These are phyloP conservation scores for Petunia hybrid DNA, from an alignment of 305 asterid genomes.

Conservation along the genomic window DNA sequence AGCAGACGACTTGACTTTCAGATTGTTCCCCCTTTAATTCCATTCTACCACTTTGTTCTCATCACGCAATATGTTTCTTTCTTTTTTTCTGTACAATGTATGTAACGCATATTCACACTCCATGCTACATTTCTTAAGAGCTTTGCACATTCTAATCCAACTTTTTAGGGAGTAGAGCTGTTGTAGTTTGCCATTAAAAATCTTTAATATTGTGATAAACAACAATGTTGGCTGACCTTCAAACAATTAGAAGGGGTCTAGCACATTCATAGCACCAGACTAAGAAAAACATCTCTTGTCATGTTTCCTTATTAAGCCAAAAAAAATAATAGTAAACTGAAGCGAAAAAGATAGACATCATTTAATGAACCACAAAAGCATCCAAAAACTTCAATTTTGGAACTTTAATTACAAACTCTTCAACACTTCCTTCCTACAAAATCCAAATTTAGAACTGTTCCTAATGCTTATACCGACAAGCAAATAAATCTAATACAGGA, in stretches of 20 bases:
- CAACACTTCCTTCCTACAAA: not conserved
- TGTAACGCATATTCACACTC: not conserved
- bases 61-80: too few species aligned
- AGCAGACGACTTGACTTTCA: not conserved
- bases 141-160: not conserved
- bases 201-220: not conserved
- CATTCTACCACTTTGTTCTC: not conserved
- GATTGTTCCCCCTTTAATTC: slow-evolving; percentile 2
- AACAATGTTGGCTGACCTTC: not conserved
- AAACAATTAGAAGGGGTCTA: not conserved
- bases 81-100: not conserved
- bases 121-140: not conserved
- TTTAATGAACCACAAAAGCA: not conserved
- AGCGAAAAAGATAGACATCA: not conserved
- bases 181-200: slow-evolving; percentile 5
- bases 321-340: not conserved
- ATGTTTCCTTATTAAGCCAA: not conserved
- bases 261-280: not conserved
- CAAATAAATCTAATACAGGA: not conserved
- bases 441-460: not conserved
- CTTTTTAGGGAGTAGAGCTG: slow-evolving; percentile 3
- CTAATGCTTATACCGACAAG: slow-evolving; percentile 2
- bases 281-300: not conserved
- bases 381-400: not conserved
- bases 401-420: not conserved